Base-by-base conservation (phyloP, 352 stramenopile genomes). In the Phytophthora pinifolia region DNA sequence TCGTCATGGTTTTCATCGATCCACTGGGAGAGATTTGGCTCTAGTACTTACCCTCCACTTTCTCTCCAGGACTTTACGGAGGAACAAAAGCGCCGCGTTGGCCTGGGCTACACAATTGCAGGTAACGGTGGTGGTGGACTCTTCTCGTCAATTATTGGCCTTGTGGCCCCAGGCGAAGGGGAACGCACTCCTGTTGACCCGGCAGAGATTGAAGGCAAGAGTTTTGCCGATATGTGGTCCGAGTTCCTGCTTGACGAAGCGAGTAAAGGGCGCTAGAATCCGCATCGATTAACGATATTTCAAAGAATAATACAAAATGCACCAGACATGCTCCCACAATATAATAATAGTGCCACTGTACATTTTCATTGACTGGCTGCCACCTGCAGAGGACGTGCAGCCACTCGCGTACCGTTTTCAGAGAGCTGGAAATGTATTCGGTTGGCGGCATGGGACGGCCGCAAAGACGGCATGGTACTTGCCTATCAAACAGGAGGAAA, bases 201-300 rank as follows among this genome's bases (percentile, higher is more conserved):
- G 13, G 60, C 54, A 15, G 17, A 54, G n/a, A 66, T 83, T n/a
- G 70, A 86, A 46, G 76, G 68, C 47, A 91, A 91, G 46, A 80
- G 62, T 55, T 84, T 91, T 52, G 61, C 67, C n/a, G 78, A 91
- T 25, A 74, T 89, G 15, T 88, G 75, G 78, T 79, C 74, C 18
- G 68, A 88, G 20, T 91, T 88, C 34, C 59, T 91, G 36, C 55
- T 91, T 0, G 58, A 87, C 34, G 81, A 91, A 35, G 73, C 76
- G 6, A 48, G 55, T 9, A 73, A 67, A 54, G 48, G 48, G 0
- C 33, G 36, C 10, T 55, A 48, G 38, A 31, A 22, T 22, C 20
- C 2, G 20, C 20, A 3, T 22, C 20, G 20, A 22, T 22, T 22
- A 22, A 22, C 20, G 1, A 22, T 22, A 22, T 22, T n/a, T n/a